A percentile compares a stretch with the other conserved stretches of the same genome.
These are phyloP conservation scores for Gnomoniopsis sp. DNA, from an alignment of 2,329 filamentous ascomycete species.

Conservation along the genomic window DNA sequence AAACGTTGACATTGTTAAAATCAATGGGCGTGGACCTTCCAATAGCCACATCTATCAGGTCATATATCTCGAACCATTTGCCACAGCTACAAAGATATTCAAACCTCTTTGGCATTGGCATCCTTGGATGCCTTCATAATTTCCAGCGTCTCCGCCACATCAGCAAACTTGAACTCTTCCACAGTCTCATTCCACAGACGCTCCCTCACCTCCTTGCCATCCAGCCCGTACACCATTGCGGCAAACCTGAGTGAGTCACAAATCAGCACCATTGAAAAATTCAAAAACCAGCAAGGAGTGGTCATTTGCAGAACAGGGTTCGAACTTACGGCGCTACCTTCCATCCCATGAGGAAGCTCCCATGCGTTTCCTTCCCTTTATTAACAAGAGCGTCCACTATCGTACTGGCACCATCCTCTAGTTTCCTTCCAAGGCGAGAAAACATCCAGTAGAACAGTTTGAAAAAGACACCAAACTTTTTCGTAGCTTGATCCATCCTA, in stretches of 20 bases:
- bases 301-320: no score
- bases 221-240: not conserved
- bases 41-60: no score
- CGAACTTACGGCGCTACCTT: not conserved
- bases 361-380: conserved; percentile 5
- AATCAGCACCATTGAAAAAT: no score
- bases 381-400: conserved; percentile 5
- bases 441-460: not conserved
- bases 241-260: not conserved
- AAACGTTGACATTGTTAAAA: no score
- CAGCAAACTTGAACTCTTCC: conserved; percentile 1
- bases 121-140: not conserved
- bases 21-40: no score
- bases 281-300: no score
- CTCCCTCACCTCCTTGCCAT: not conserved
- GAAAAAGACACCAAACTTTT: not conserved
- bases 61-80: no score
- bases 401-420: not conserved
- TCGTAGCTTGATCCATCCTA: not conserved
- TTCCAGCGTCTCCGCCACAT: not conserved
- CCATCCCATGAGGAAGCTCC: conserved; percentile 9
- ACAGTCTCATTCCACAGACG: not conserved
- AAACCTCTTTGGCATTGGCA: no score
- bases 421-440: not conserved
- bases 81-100: no score